Percentiles rank a stretch among this genome's conserved stretches.
Conservation (phyloP, 2,329 filamentous ascomycete species). For the Hypocreales sp. region DNA sequence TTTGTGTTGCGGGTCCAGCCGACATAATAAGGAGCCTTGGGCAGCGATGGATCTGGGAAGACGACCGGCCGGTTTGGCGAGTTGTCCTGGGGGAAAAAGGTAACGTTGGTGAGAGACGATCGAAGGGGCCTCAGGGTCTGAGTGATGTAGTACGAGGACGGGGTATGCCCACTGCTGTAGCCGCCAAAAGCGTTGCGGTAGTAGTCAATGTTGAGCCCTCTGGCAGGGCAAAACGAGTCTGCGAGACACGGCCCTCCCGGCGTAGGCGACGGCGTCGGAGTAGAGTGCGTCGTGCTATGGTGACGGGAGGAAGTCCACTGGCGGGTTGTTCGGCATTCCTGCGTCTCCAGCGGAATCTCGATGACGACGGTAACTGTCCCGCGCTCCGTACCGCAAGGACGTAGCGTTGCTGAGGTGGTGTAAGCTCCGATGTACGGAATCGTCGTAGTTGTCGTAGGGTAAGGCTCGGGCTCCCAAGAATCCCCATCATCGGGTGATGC, state of each 20-base stretch:
- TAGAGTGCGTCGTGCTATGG: no score
- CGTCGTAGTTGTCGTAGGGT: no score
- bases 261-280: no score
- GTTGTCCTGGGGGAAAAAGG: slow-evolving; percentile 7
- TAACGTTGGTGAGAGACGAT: slow-evolving; percentile 4
- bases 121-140: slow-evolving; percentile 4
- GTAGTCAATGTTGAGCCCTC: slow-evolving; percentile 7
- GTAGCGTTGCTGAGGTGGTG: no score
- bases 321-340: no score
- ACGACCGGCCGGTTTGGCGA: neutral
- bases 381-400: no score
- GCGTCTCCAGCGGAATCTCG: no score
- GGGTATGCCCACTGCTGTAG: slow-evolving; percentile 5
- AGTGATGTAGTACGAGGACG: slow-evolving; percentile 10
- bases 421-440: no score
- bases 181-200: slow-evolving; percentile 7
- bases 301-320: no score
- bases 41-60: slow-evolving; percentile 1
- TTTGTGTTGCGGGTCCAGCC: slow-evolving; percentile 4
- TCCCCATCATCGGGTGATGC: no score
- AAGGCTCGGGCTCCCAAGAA: no score
- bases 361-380: no score
- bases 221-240: neutral
- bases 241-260: neutral
- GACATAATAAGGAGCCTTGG: slow-evolving; percentile 3